Conservation (phyloP, 768 basidiomycete genomes). For the Lactarius tabidus region DNA sequence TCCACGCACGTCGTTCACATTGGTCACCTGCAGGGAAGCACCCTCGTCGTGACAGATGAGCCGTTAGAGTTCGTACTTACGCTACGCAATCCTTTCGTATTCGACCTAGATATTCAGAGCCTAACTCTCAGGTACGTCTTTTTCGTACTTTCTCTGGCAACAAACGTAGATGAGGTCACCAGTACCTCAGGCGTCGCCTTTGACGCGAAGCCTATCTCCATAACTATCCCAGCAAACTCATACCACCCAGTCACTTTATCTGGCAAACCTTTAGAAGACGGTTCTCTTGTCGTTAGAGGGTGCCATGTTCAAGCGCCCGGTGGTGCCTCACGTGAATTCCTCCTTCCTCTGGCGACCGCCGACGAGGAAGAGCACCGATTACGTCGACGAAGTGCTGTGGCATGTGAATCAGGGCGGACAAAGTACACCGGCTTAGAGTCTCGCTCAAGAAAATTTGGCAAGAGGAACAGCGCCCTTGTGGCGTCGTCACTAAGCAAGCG, state of each 20-base stretch:
- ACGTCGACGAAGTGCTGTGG: slow-evolving; percentile 53
- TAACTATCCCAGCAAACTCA: slow-evolving; percentile 69
- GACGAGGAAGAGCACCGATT: slow-evolving; percentile 63
- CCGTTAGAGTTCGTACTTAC: slow-evolving; percentile 75
- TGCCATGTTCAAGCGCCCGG: slow-evolving; percentile 75
- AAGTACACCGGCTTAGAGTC: slow-evolving; percentile 76
- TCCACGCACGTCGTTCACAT: not conserved
- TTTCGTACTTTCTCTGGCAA: not conserved
- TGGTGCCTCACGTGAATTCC: slow-evolving; percentile 64
- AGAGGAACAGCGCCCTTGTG: slow-evolving; percentile 34
- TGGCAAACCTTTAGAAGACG: slow-evolving; percentile 61
- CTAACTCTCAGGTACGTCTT: slow-evolving; percentile 67
- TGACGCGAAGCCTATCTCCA: slow-evolving; percentile 56
- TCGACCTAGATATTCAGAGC: slow-evolving; percentile 84
- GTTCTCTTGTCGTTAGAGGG: slow-evolving; percentile 69
- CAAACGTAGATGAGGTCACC: slow-evolving; percentile 3
- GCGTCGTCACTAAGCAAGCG: slow-evolving; percentile 30
- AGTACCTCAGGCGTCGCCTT: slow-evolving; percentile 84
- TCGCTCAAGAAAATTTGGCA: slow-evolving; percentile 50
- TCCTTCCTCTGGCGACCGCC: slow-evolving; percentile 67
- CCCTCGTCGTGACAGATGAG: slow-evolving; percentile 79
- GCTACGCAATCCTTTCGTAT: slow-evolving; percentile 88
- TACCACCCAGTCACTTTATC: slow-evolving; percentile 68
- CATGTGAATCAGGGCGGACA: slow-evolving; percentile 63
- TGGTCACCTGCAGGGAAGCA: slow-evolving; percentile 42